Evolutionary conservation across 2,329 filamentous ascomycete genomes (phyloP).

Genomic region (Eutypella sp.): DNA sequence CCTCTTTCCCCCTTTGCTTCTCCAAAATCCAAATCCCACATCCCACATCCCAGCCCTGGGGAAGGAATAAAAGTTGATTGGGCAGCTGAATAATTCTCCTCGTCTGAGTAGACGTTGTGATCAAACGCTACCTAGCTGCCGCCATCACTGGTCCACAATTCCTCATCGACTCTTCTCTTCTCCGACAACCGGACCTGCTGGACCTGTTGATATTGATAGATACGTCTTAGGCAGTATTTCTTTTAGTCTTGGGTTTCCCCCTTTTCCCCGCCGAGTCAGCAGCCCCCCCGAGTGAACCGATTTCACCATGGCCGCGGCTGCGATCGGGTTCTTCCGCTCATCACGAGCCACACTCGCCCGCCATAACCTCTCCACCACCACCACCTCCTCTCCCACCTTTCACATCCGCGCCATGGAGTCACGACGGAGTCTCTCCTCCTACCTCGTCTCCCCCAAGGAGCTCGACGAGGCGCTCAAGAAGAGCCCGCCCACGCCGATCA

Average conservation of each 20-base stretch:
- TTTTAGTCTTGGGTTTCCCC: conserved; percentile 5
- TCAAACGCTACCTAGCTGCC: neutral
- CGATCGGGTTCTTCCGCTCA: conserved; percentile 37
- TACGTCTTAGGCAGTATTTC: too few relatives aligned
- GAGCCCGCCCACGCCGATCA: conserved; percentile 74
- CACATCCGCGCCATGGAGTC: conserved; percentile 32
- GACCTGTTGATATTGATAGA: conserved; percentile 11
- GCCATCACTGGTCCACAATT: neutral
- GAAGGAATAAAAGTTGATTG: too few relatives aligned
- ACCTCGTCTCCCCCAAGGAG: conserved; percentile 80
- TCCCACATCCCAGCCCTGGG: too few relatives aligned
- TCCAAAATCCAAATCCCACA: too few relatives aligned
- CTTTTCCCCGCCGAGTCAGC: conserved; percentile 7
- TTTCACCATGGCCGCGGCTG: conserved; percentile 38
- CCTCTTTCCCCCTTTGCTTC: too few relatives aligned
- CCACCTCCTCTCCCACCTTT: conserved; percentile 26
- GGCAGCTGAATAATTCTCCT: too few relatives aligned
- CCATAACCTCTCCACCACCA: too few relatives aligned
- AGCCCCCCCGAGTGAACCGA: too few relatives aligned
- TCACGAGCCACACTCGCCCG: conserved; percentile 34
- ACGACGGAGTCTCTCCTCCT: conserved; percentile 64
- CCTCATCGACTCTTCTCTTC: conserved; percentile 4
- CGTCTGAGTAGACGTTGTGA: neutral
- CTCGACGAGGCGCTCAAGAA: conserved; percentile 76
- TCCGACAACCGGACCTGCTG: conserved; percentile 13